These are phyloP conservation scores for Heteromeles arbutifolia DNA, from an alignment of 306 rosid genomes.

Conservation along the genomic window DNA sequence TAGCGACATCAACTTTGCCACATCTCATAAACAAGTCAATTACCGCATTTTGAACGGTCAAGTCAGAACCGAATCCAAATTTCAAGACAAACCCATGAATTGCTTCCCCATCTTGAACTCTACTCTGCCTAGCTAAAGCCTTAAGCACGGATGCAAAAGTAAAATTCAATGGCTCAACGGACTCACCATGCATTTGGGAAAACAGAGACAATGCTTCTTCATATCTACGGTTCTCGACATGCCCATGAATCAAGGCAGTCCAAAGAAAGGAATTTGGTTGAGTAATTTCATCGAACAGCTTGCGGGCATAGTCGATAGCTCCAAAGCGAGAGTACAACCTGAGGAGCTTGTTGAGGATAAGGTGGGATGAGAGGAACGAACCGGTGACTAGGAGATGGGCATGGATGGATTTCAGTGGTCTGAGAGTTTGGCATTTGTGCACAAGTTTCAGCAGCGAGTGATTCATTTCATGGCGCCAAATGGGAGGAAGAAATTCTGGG, in stretches of 20 bases:
- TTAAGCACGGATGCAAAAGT: neutral
- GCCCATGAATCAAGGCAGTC: constrained; percentile 9
- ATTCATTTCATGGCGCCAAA: constrained; percentile 17
- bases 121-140: constrained; percentile 10
- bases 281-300: constrained; percentile 13
- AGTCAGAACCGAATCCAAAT: constrained; percentile 1
- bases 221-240: neutral
- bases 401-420: neutral
- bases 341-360: constrained; percentile 3
- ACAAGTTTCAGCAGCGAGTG: neutral
- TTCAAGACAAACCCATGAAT: constrained; percentile 8
- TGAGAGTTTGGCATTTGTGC: neutral
- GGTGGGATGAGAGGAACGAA: neutral
- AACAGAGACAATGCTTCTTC: neutral
- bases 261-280: constrained; percentile 9
- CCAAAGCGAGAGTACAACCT: neutral
- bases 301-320: neutral
- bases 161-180: neutral
- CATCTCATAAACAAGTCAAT: constrained; percentile 1
- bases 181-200: neutral
- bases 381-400: neutral
- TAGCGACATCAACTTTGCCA: neutral
- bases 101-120: constrained; percentile 11
- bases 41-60: constrained; percentile 4
- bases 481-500: neutral